Evolutionary conservation across 192 early-diverging fungal species (phyloP).

Genomic region (Phycomyces blakesleeanus): DNA sequence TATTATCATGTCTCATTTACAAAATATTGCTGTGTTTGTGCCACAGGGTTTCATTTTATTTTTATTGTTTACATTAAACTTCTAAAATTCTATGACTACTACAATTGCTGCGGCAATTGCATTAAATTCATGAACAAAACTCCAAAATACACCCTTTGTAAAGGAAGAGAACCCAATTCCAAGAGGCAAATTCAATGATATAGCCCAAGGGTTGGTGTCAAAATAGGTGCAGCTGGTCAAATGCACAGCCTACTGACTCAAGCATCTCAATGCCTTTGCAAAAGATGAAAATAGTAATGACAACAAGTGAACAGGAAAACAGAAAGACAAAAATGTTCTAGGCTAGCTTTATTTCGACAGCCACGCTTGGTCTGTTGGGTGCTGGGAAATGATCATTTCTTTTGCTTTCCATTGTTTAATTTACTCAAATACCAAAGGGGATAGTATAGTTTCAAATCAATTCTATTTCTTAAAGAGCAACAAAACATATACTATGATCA

Average conservation of each 20-base stretch:
- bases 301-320: constrained; percentile 1
- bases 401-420: not conserved
- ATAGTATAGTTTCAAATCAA: too few species aligned
- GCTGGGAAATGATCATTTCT: not conserved
- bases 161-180: constrained; percentile 7
- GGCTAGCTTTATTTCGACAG: constrained; percentile 4
- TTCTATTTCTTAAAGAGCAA: too few species aligned
- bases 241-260: constrained; percentile 2
- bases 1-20: too few species aligned
- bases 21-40: too few species aligned
- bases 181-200: not conserved
- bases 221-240: not conserved
- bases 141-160: constrained; percentile 4
- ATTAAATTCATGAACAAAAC: constrained; percentile 5
- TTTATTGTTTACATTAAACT: too few species aligned
- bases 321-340: not conserved
- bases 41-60: too few species aligned
- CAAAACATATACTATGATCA: too few species aligned
- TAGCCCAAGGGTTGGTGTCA: constrained; percentile 4
- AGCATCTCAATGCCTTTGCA: constrained; percentile 6
- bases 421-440: too few species aligned
- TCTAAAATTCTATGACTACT: too few species aligned
- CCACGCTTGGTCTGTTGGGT: constrained; percentile 1
- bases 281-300: constrained; percentile 2
- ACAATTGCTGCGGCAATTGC: too few species aligned